A percentile compares a stretch with the other conserved stretches of the same genome.
Conservation (phyloP, 495 filamentous ascomycete species). For the Sphaerosporella brunnea region DNA sequence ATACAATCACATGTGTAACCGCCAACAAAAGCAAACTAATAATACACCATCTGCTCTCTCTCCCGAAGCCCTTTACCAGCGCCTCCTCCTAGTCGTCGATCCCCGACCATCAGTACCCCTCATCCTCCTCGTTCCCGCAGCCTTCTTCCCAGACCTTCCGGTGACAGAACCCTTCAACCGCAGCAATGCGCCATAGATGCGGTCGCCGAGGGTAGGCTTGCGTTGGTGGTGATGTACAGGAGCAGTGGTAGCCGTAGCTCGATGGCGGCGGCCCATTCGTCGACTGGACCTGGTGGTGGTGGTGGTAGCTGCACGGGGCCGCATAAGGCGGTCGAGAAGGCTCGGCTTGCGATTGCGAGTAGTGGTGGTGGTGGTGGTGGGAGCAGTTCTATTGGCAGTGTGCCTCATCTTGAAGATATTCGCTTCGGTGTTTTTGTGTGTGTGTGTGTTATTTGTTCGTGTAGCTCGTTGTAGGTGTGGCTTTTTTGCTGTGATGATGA, state of each 20-base stretch:
- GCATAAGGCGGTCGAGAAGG: conserved; percentile 18
- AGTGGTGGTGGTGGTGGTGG: conserved; percentile 2
- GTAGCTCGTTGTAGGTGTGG: neutral
- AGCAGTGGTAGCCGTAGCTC: conserved; percentile 19
- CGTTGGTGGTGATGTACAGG: conserved; percentile 39
- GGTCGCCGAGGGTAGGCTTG: conserved; percentile 44
- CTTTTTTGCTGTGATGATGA: neutral
- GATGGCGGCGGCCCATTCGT: neutral
- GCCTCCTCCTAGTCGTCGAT: conserved; percentile 1
- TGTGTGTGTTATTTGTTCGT: conserved; percentile 5
- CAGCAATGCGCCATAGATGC: conserved; percentile 50
- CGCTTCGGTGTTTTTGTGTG: neutral
- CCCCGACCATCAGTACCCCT: conserved; percentile 51
- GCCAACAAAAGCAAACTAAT: neutral
- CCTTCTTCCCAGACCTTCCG: conserved; percentile 45
- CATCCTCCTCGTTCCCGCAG: conserved; percentile 54
- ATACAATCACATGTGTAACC: neutral
- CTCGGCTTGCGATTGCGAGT: conserved; percentile 13
- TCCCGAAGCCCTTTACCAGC: neutral
- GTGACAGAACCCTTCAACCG: conserved; percentile 47
- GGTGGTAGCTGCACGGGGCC: conserved; percentile 17
- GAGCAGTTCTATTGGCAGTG: conserved; percentile 5
- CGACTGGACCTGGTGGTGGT: conserved; percentile 9
- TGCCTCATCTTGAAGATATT: conserved; percentile 13
- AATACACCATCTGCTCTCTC: neutral